Conservation (phyloP, 345 rosid species). For the Eucalyptus marginata region DNA sequence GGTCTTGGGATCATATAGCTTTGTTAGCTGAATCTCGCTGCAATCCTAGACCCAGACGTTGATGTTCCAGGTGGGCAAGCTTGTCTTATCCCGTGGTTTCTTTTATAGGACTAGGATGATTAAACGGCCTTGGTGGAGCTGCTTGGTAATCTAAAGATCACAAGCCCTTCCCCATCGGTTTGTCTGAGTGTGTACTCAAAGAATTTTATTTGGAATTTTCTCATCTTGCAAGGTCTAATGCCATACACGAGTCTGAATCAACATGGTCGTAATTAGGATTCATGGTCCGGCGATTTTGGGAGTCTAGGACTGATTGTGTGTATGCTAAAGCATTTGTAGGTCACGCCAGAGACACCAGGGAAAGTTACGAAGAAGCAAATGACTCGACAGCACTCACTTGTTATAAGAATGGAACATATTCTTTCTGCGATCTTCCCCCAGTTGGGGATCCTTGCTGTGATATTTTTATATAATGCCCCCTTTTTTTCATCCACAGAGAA, state of each 20-base stretch:
- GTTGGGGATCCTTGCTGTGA: neutral
- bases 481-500: slow-evolving; percentile 15
- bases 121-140: neutral
- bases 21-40: slow-evolving; percentile 85
- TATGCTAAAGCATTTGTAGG: neutral
- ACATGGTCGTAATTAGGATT: neutral
- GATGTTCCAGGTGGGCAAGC: slow-evolving; percentile 13
- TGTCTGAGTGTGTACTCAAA: neutral
- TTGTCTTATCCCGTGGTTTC: neutral
- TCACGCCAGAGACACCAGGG: neutral
- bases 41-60: slow-evolving; percentile 79
- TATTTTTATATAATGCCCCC: slow-evolving; percentile 35
- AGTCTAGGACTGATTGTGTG: neutral
- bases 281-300: neutral
- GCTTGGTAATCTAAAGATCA: neutral
- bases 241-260: neutral
- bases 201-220: neutral
- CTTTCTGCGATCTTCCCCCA: slow-evolving; percentile 4
- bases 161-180: neutral
- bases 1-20: slow-evolving; percentile 97
- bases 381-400: neutral
- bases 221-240: fast-evolving
- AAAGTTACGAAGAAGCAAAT: neutral
- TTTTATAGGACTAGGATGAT: neutral
- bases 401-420: slow-evolving; percentile 26